These are phyloP conservation scores for Rhodotorula diobovata DNA, from an alignment of 768 basidiomycete genomes.

Conservation along the genomic window DNA sequence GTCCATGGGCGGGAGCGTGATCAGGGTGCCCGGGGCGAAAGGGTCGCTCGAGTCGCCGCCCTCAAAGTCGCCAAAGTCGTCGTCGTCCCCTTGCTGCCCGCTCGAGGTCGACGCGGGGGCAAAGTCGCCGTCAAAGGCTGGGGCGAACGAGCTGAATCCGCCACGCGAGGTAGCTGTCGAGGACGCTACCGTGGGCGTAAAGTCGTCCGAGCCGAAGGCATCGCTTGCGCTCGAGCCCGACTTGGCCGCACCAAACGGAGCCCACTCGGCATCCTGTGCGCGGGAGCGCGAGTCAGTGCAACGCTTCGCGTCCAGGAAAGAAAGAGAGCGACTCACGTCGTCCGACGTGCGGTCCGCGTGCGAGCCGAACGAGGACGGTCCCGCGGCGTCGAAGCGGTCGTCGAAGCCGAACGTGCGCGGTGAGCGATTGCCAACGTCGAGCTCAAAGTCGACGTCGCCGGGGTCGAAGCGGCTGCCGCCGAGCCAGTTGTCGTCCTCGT, in stretches of 20 bases:
- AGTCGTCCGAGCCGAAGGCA: constrained; percentile 18
- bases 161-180: constrained; percentile 3
- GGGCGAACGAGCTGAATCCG: constrained; percentile 11
- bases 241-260: constrained; percentile 11
- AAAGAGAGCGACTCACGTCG: constrained; percentile 10
- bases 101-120: background rate
- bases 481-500: constrained; percentile 38
- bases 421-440: constrained; percentile 5
- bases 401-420: constrained; percentile 38
- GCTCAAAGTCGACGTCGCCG: constrained; percentile 31
- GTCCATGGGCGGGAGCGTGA: constrained; percentile 34
- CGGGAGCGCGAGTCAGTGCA: background rate
- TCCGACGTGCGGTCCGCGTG: background rate
- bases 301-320: background rate
- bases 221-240: background rate
- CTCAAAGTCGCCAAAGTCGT: constrained; percentile 40
- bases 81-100: constrained; percentile 1
- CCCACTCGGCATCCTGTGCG: constrained; percentile 31
- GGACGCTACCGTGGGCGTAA: constrained; percentile 29
- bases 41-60: background rate
- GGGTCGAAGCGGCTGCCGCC: constrained; percentile 24
- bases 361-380: constrained; percentile 6
- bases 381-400: constrained; percentile 33
- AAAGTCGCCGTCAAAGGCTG: constrained; percentile 23
- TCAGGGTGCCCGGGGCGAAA: constrained; percentile 10